A percentile compares a stretch with the other conserved stretches of the same genome.
These are phyloP conservation scores for Nemania sp. DNA, from an alignment of 2,329 filamentous ascomycete species.

Conservation along the genomic window DNA sequence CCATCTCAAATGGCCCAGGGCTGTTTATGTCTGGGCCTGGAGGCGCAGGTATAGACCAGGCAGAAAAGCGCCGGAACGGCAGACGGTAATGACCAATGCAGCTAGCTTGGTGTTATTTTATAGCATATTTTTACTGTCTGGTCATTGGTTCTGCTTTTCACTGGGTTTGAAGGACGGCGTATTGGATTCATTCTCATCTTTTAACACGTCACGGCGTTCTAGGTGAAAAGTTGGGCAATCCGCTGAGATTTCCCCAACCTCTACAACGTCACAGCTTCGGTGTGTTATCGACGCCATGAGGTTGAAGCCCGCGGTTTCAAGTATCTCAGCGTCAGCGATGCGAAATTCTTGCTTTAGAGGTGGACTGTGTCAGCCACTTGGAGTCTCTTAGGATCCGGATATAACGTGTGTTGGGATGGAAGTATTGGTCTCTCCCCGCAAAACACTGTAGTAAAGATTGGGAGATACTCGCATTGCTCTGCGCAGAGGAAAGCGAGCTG, in stretches of 20 bases:
- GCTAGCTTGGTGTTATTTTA: neutral
- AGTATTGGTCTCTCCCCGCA: neutral
- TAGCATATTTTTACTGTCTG: slow-evolving; percentile 13
- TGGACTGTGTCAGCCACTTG: slow-evolving; percentile 2
- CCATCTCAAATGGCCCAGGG: slow-evolving; percentile 49
- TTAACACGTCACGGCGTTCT: slow-evolving; percentile 32
- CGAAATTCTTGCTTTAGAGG: slow-evolving; percentile 21
- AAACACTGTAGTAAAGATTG: slow-evolving; percentile 1
- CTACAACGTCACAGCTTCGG: neutral
- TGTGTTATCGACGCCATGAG: slow-evolving; percentile 1
- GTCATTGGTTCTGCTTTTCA: slow-evolving; percentile 8
- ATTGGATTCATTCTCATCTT: slow-evolving; percentile 23
- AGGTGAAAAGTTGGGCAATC: slow-evolving; percentile 16
- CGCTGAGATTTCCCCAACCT: slow-evolving; percentile 1
- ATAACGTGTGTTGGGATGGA: slow-evolving; percentile 1
- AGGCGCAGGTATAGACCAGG: slow-evolving; percentile 51
- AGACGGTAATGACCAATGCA: slow-evolving; percentile 29
- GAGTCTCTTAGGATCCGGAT: neutral
- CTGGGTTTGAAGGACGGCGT: slow-evolving; percentile 24
- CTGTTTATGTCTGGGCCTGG: slow-evolving; percentile 55
- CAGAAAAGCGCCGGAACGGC: slow-evolving; percentile 58
- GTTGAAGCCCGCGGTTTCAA: slow-evolving; percentile 18
- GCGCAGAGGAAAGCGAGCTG: slow-evolving; percentile 12
- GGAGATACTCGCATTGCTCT: neutral
- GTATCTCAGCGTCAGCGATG: slow-evolving; percentile 13